Percentiles rank a stretch among this genome's conserved stretches.
These are phyloP conservation scores for Basipetospora chlamydospora DNA, from an alignment of 2,329 filamentous ascomycete species.

Conservation along the genomic window DNA sequence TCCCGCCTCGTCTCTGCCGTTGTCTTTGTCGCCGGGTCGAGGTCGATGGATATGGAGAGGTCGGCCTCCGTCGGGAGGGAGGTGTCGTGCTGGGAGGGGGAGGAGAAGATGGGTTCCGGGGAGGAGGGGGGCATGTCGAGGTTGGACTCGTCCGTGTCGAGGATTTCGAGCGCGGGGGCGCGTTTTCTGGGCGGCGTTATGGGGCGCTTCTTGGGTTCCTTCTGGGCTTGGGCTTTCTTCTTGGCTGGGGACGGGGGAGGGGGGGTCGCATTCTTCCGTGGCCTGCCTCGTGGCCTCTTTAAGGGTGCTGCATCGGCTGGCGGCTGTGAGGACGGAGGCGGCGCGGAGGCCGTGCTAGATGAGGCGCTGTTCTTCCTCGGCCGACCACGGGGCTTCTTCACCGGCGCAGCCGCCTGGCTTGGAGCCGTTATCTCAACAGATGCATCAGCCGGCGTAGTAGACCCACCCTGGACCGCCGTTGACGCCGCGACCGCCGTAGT, in stretches of 20 bases:
- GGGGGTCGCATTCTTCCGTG: constrained; percentile 19
- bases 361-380: constrained; percentile 17
- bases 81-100: constrained; percentile 25
- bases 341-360: not conserved
- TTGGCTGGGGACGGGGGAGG: not conserved
- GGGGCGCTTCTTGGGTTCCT: not conserved
- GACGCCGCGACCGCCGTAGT: constrained; percentile 8
- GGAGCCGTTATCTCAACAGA: not conserved
- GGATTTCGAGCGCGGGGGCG: constrained; percentile 6
- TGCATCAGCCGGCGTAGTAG: not conserved
- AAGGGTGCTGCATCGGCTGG: constrained; percentile 19
- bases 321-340: constrained; percentile 14
- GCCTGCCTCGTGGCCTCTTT: constrained; percentile 20
- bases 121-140: constrained; percentile 14
- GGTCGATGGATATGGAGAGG: constrained; percentile 22
- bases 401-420: constrained; percentile 3
- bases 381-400: constrained; percentile 17
- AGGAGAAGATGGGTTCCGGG: constrained; percentile 26
- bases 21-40: no score
- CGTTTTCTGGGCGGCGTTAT: not conserved
- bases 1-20: constrained; percentile 26
- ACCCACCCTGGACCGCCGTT: not conserved
- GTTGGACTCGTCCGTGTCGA: constrained; percentile 7
- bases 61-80: constrained; percentile 32
- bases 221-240: not conserved